A percentile compares a stretch with the other conserved stretches of the same genome.
Conservation (phyloP, 1,284 basidiomycete species). For the Apiotrichum sp. region DNA sequence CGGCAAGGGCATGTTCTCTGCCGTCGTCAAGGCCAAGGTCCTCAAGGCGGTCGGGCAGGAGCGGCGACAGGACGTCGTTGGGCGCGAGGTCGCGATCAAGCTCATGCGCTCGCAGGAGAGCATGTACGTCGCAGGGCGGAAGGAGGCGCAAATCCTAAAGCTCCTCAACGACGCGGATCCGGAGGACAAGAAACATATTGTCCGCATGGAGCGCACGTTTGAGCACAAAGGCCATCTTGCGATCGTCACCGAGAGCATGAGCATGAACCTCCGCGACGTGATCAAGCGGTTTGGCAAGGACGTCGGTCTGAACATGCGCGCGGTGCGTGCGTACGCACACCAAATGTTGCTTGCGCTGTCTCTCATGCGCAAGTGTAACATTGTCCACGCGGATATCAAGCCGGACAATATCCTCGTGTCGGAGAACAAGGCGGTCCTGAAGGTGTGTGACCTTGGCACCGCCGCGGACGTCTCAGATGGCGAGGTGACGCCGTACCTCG, state of each 20-base stretch:
- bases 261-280: conserved; percentile 97
- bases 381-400: conserved; percentile 98
- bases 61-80: conserved; percentile 51
- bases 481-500: conserved; percentile 96
- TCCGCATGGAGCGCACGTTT: conserved; percentile 85
- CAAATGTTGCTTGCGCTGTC: conserved; percentile 87
- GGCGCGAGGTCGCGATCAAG: conserved; percentile 92
- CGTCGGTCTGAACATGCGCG: conserved; percentile 89
- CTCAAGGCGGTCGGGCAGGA: conserved; percentile 59
- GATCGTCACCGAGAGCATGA: conserved; percentile 90
- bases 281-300: conserved; percentile 99
- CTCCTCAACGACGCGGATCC: conserved; percentile 83
- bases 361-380: conserved; percentile 76
- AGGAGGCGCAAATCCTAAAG: conserved; percentile 83
- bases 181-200: conserved; percentile 93
- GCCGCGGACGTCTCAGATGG: conserved; percentile 82
- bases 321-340: conserved; percentile 95
- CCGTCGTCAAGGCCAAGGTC: conserved; percentile 85
- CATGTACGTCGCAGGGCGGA: conserved; percentile 94
- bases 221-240: conserved; percentile 96
- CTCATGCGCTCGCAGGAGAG: conserved; percentile 93
- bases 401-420: conserved; percentile 95
- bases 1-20: conserved; percentile 98
- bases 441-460: conserved; percentile 93
- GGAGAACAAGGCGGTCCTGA: conserved; percentile 86